These are phyloP conservation scores for Magnolia changhungtana DNA, from an alignment of 164 flowering plant species.

Conservation along the genomic window DNA sequence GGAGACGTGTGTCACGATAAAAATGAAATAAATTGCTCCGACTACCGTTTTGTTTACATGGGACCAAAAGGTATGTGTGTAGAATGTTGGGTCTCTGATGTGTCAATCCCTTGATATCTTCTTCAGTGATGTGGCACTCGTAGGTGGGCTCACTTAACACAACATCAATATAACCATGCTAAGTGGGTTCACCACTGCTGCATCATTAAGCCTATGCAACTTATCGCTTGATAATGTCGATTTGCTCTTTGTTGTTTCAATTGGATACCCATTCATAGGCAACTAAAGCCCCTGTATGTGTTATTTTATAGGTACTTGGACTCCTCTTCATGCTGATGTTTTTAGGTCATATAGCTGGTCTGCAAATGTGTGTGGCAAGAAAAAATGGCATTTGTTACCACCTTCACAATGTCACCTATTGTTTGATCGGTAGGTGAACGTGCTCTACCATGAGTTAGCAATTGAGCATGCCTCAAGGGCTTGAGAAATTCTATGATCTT, in stretches of 20 bases:
- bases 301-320: conserved; percentile 83
- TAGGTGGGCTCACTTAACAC: not conserved
- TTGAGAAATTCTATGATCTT: not conserved
- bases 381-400: conserved; percentile 77
- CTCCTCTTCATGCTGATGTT: conserved; percentile 99
- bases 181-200: not conserved
- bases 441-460: conserved; percentile 6
- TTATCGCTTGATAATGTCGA: not conserved
- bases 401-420: conserved; percentile 75
- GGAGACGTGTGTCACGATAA: conserved; percentile 37
- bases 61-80: conserved; percentile 81
- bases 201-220: not conserved
- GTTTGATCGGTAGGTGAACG: conserved; percentile 64
- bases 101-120: not conserved
- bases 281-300: not conserved
- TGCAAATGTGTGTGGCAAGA: conserved; percentile 92
- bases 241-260: not conserved
- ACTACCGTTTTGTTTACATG: conserved; percentile 98
- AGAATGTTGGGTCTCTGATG: not conserved
- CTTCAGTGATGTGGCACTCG: not conserved
- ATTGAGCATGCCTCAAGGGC: not conserved
- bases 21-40: conserved; percentile 80
- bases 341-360: conserved; percentile 98
- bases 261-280: not conserved
- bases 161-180: not conserved